phyloP scores from a whole-genome alignment of 75 land plant species.

The Isoetes taiwanensis region DNA sequence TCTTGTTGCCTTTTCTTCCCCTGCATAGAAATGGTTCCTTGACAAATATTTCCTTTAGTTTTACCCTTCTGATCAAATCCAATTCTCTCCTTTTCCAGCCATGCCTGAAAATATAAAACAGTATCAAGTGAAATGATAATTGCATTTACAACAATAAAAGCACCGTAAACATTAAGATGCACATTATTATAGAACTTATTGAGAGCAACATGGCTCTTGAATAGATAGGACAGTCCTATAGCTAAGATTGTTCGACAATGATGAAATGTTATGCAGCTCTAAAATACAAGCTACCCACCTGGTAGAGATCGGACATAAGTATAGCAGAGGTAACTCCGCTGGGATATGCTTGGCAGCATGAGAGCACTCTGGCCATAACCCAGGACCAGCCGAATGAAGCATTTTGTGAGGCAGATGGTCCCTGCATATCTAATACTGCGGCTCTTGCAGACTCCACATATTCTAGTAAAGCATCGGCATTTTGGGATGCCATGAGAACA shows the following conservation, averaged over 20 bases:
- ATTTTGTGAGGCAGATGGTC: too few species aligned
- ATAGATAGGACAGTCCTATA: not conserved
- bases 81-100: conserved; percentile 41
- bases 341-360: conserved; percentile 56
- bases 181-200: not conserved
- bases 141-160: not conserved
- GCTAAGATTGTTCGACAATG: not conserved
- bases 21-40: too few species aligned
- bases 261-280: not conserved
- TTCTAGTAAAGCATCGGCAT: conserved; percentile 41
- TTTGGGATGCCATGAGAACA: too few species aligned
- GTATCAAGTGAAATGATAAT: not conserved
- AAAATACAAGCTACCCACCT: conserved; percentile 28
- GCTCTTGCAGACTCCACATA: conserved; percentile 44
- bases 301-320: conserved; percentile 68
- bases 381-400: conserved; percentile 81
- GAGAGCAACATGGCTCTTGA: not conserved
- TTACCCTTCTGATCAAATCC: conserved; percentile 11
- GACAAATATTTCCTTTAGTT: too few species aligned
- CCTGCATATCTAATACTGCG: not conserved
- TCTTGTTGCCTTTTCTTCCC: conserved; percentile 32
- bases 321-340: conserved; percentile 81
- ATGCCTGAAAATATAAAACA: conserved; percentile 33
- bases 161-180: not conserved
- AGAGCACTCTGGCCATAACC: conserved; percentile 51